A percentile compares a stretch with the other conserved stretches of the same genome.
Evolutionary conservation across 2,329 filamentous ascomycete species (phyloP).

Genomic region (Fusarium napiforme): DNA sequence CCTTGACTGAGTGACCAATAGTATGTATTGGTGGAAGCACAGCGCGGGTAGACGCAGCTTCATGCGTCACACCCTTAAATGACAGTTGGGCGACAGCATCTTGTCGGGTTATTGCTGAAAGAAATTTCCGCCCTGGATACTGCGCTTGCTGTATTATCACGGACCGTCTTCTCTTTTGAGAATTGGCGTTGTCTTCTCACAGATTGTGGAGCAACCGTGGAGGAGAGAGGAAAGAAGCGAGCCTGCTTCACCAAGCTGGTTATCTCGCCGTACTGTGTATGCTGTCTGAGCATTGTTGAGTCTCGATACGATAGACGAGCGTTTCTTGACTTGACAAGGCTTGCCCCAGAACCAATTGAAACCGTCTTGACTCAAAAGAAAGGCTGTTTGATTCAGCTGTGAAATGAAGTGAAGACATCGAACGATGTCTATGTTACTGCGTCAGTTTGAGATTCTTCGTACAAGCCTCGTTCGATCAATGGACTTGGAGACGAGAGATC

Average conservation of each 20-base stretch:
- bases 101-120: slow-evolving; percentile 34
- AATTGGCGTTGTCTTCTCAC: slow-evolving; percentile 1
- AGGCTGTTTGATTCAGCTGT: slow-evolving; percentile 4
- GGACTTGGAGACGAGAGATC: background rate
- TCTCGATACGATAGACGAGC: slow-evolving; percentile 10
- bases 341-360: slow-evolving; percentile 34
- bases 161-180: slow-evolving; percentile 17
- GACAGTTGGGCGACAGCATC: slow-evolving; percentile 40
- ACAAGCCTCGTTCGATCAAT: background rate
- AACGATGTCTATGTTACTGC: slow-evolving; percentile 1
- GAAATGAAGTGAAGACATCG: slow-evolving; percentile 19
- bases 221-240: slow-evolving; percentile 16
- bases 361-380: slow-evolving; percentile 31
- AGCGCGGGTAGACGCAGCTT: slow-evolving; percentile 23
- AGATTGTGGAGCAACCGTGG: slow-evolving; percentile 15
- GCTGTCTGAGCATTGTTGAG: background rate
- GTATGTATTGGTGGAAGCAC: slow-evolving; percentile 19
- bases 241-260: slow-evolving; percentile 15
- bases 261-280: slow-evolving; percentile 10
- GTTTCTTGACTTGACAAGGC: slow-evolving; percentile 24
- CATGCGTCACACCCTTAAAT: slow-evolving; percentile 38
- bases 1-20: slow-evolving; percentile 33
- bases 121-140: slow-evolving; percentile 39
- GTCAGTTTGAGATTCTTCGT: background rate
- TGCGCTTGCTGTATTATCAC: slow-evolving; percentile 18